These are phyloP conservation scores for Scutellaria minor DNA, from an alignment of 257 asterid species.

Conservation along the genomic window DNA sequence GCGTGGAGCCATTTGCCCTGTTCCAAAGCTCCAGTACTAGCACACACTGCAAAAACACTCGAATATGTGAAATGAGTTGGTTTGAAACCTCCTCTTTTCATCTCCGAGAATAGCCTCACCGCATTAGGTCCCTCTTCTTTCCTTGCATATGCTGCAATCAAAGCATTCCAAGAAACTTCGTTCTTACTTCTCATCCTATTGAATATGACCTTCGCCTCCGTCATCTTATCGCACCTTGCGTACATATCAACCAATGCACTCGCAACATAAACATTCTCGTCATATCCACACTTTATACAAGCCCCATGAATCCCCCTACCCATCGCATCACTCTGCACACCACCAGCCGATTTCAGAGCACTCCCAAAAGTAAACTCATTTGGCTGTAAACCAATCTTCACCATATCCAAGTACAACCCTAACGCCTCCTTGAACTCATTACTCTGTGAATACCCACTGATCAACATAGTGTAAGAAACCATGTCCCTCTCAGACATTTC, in stretches of 20 bases:
- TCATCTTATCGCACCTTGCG: constrained; percentile 58
- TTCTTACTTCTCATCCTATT: constrained; percentile 55
- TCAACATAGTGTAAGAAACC: constrained; percentile 79
- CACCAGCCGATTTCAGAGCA: constrained; percentile 67
- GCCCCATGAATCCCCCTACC: constrained; percentile 71
- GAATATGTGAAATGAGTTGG: constrained; percentile 81
- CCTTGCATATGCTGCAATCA: constrained; percentile 80
- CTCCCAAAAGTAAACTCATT: constrained; percentile 83
- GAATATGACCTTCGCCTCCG: constrained; percentile 57
- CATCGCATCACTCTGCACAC: constrained; percentile 42
- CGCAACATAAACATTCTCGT: constrained; percentile 65
- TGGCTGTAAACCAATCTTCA: constrained; percentile 56
- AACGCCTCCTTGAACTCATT: constrained; percentile 52
- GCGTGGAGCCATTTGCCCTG: constrained; percentile 85
- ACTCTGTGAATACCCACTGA: constrained; percentile 72
- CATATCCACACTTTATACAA: constrained; percentile 63
- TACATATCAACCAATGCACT: constrained; percentile 86
- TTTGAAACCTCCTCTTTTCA: constrained; percentile 62
- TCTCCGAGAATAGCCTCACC: constrained; percentile 57
- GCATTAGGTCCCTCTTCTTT: constrained; percentile 64
- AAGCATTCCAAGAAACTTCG: constrained; percentile 83
- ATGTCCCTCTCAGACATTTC: constrained; percentile 70
- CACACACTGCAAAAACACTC: constrained; percentile 72
- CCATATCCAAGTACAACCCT: constrained; percentile 54
- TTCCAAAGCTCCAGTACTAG: constrained; percentile 73